A percentile compares a stretch with the other conserved stretches of the same genome.
phyloP scores from a whole-genome alignment of 495 filamentous ascomycete genomes.

The Tuber aestivum region DNA sequence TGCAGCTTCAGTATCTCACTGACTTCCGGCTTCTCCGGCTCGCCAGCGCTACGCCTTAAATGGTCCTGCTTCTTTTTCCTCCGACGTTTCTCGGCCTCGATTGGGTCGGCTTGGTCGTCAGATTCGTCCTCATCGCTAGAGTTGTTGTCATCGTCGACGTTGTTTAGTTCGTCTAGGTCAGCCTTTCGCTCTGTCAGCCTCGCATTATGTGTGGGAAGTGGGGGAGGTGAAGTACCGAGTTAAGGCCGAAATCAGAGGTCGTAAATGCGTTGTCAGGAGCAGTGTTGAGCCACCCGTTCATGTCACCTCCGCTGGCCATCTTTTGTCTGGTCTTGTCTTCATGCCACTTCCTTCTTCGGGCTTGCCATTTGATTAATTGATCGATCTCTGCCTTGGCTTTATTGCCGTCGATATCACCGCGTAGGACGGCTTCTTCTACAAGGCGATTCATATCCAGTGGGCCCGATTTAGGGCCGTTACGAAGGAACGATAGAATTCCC shows the following conservation, averaged over 20 bases:
- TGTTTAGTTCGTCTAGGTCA: slow-evolving; percentile 74
- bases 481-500: slow-evolving; percentile 88
- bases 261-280: slow-evolving; percentile 56
- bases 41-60: slow-evolving; percentile 74
- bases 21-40: slow-evolving; percentile 78
- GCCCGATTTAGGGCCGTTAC: slow-evolving; percentile 68
- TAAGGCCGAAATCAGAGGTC: slow-evolving; percentile 78
- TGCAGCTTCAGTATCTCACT: slow-evolving; percentile 70
- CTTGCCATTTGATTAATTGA: slow-evolving; percentile 82
- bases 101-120: slow-evolving; percentile 76
- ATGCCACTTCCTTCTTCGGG: slow-evolving; percentile 92
- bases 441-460: slow-evolving; percentile 91
- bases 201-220: background rate
- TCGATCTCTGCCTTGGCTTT: slow-evolving; percentile 77
- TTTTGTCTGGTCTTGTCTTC: slow-evolving; percentile 96
- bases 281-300: slow-evolving; percentile 29
- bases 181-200: slow-evolving; percentile 42
- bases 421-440: slow-evolving; percentile 68
- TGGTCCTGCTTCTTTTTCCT: slow-evolving; percentile 68
- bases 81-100: slow-evolving; percentile 73
- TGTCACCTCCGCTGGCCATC: slow-evolving; percentile 79
- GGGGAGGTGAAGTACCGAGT: slow-evolving; percentile 53
- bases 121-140: slow-evolving; percentile 59
- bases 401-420: slow-evolving; percentile 59
- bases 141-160: slow-evolving; percentile 66